phyloP scores from a whole-genome alignment of 2,329 filamentous ascomycete genomes.

The Rhynchosporium agropyri region DNA sequence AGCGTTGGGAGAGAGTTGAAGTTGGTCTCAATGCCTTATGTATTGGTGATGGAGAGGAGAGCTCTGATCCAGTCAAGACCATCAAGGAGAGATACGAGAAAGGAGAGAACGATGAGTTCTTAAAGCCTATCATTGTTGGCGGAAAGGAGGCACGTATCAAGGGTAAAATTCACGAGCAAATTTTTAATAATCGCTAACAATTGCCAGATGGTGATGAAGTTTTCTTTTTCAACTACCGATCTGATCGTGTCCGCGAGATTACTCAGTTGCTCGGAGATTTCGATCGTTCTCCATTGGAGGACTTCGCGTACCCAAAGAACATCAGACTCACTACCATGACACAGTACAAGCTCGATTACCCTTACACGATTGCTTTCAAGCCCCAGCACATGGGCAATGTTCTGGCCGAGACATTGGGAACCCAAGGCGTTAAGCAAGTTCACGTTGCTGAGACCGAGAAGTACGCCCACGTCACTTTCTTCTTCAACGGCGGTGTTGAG shows the following conservation, averaged over 20 bases:
- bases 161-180: slow-evolving; percentile 54
- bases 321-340: slow-evolving; percentile 93
- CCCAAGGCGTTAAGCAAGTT: slow-evolving; percentile 87
- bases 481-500: slow-evolving; percentile 99
- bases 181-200: slow-evolving; percentile 24
- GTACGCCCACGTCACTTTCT: slow-evolving; percentile 99
- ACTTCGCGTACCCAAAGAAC: slow-evolving; percentile 93
- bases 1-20: slow-evolving; percentile 96
- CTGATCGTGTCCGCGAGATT: slow-evolving; percentile 94
- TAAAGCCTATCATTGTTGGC: slow-evolving; percentile 95
- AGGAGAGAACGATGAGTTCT: slow-evolving; percentile 93
- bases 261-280: slow-evolving; percentile 91
- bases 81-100: slow-evolving; percentile 87
- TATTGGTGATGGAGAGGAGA: slow-evolving; percentile 82
- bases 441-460: slow-evolving; percentile 99
- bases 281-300: slow-evolving; percentile 85
- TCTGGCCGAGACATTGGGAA: slow-evolving; percentile 93
- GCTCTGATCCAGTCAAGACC: slow-evolving; percentile 80
- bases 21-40: slow-evolving; percentile 82
- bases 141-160: slow-evolving; percentile 85
- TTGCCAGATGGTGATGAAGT: slow-evolving; percentile 80
- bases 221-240: slow-evolving; percentile 99
- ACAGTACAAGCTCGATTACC: slow-evolving; percentile 93
- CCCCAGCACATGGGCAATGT: slow-evolving; percentile 97
- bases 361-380: slow-evolving; percentile 88